Evolutionary conservation across 768 basidiomycete genomes (phyloP), one percentile per base, ranked within the genome.

Genomic region (Hericium erinaceus): DNA sequence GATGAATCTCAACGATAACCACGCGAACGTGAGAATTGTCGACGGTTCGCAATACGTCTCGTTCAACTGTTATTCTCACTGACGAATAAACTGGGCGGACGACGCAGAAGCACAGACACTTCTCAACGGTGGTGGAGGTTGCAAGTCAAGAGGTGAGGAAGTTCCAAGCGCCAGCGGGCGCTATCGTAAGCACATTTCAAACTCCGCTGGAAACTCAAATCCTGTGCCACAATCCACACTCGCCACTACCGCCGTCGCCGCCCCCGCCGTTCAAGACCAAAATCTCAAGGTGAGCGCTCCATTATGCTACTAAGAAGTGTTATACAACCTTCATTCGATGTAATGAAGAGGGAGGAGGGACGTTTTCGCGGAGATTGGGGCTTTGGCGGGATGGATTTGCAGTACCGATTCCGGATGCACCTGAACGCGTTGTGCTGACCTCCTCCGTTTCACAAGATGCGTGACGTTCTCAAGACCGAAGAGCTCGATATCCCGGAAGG

Each of bases 401-500:
- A 66, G 57, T 46, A 46, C 55, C 53, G 54, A 52, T 41, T 44
- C 56, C 64, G 65, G 75, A 75, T 75, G 64, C 54, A 65, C 56
- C 57, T 59, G 56, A 38, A 48, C 22, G 59, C 54, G 51, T 16
- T 64, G 61, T 66, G 61, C 68, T 72, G 37, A 69, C 61, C 20
- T 18, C 39, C 24, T 59, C 58, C 56, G 60, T 56, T 60, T 33
- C 52, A 10, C 68, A 51, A 92, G 89, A 93, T 93, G 91, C 87
- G 87, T 75, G 90, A 92, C 83, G 80, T 93, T 70, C 82, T 90
- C 78, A 81, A 90, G 78, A 92, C 88, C 57, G 93, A 95, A 87
- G 91, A 91, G 73, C 85, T 95, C 75, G 81, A 83, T 46, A 82
- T 95, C 65, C 93, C 93, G 58, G 85, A 87, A 68, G 84, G 82